These are phyloP conservation scores for Neohortaea acidophila DNA, from an alignment of 495 filamentous ascomycete species.

Conservation along the genomic window DNA sequence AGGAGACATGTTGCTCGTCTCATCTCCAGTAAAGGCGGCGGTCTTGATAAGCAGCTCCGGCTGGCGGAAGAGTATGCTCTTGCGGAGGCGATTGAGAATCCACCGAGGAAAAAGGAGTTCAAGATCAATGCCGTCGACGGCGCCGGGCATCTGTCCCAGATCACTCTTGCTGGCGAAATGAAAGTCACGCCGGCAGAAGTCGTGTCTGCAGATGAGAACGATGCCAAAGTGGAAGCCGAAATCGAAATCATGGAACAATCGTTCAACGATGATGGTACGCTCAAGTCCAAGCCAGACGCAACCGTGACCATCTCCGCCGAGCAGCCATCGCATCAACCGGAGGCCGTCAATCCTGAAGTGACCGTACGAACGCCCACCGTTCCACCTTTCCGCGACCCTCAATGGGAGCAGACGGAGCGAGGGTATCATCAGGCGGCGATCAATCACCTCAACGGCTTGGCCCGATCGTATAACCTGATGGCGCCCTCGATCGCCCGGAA, in stretches of 20 bases:
- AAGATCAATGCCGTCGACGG: slow-evolving; percentile 30
- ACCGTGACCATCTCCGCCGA: slow-evolving; percentile 1
- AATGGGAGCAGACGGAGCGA: slow-evolving; percentile 54
- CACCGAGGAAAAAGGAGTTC: slow-evolving; percentile 31
- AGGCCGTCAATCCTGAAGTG: background rate
- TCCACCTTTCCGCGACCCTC: slow-evolving; percentile 46
- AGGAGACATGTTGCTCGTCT: slow-evolving; percentile 64
- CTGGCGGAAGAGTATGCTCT: slow-evolving; percentile 58
- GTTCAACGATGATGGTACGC: slow-evolving; percentile 11
- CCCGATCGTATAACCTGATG: slow-evolving; percentile 87
- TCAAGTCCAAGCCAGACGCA: slow-evolving; percentile 3
- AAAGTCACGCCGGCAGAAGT: slow-evolving; percentile 10
- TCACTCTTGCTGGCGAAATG: slow-evolving; percentile 30
- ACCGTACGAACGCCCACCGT: slow-evolving; percentile 11
- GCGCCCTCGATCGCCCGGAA: slow-evolving; percentile 86
- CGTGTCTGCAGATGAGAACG: background rate
- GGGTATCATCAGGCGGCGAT: slow-evolving; percentile 69
- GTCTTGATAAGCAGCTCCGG: slow-evolving; percentile 57
- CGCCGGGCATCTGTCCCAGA: slow-evolving; percentile 30
- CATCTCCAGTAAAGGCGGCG: slow-evolving; percentile 68
- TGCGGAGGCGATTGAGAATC: slow-evolving; percentile 45
- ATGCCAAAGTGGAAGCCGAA: slow-evolving; percentile 7
- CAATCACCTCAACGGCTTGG: slow-evolving; percentile 59
- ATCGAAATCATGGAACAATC: slow-evolving; percentile 16
- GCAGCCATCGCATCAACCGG: slow-evolving; percentile 1